phyloP scores from a whole-genome alignment of 495 filamentous ascomycete genomes.

The Neurospora sp. region DNA sequence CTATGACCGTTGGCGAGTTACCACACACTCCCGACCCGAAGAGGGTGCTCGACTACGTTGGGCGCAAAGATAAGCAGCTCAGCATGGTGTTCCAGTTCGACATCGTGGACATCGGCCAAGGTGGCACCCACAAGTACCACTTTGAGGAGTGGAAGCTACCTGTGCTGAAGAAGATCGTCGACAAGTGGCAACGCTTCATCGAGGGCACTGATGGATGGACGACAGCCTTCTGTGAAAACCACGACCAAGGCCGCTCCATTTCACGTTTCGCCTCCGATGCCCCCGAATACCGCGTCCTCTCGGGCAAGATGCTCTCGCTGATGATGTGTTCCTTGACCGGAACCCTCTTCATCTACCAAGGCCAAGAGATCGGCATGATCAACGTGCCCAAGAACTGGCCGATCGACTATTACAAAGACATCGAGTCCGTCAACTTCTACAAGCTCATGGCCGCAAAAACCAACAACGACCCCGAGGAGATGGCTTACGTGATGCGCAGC shows the following conservation, averaged over 20 bases:
- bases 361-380: constrained; percentile 67
- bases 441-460: constrained; percentile 21
- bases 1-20: constrained; percentile 64
- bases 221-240: constrained; percentile 63
- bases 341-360: constrained; percentile 66
- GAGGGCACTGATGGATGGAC: constrained; percentile 63
- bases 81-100: constrained; percentile 75
- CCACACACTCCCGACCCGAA: constrained; percentile 48
- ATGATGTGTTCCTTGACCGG: constrained; percentile 45
- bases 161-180: constrained; percentile 47
- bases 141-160: constrained; percentile 38
- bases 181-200: constrained; percentile 60
- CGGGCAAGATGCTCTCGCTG: constrained; percentile 49
- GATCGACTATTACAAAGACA: constrained; percentile 61
- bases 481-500: constrained; percentile 44
- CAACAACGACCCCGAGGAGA: constrained; percentile 28
- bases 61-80: constrained; percentile 48
- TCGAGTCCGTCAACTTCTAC: constrained; percentile 59
- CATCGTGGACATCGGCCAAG: constrained; percentile 50
- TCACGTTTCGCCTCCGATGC: constrained; percentile 23
- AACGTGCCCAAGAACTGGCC: constrained; percentile 57
- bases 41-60: constrained; percentile 51
- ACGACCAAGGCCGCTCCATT: constrained; percentile 27
- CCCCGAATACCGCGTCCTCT: constrained; percentile 34
- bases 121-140: constrained; percentile 31